Base-by-base conservation (phyloP, 306 rosid species). In the Phaseolus lunatus region DNA sequence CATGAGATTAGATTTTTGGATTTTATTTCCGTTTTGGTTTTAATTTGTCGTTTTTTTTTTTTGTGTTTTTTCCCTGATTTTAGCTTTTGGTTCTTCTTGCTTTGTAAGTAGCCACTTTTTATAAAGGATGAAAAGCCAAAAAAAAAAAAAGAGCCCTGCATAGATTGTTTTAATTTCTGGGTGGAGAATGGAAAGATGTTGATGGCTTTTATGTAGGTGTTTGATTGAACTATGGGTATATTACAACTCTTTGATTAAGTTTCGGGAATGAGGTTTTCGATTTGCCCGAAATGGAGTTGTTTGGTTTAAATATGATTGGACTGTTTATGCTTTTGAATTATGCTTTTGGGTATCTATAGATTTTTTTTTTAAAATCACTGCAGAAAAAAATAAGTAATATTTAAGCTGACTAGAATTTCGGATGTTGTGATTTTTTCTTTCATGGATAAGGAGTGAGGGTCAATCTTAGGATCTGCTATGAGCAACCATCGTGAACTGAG, bases 21-120 rank as follows among this genome's bases (percentile, higher is more conserved):
- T 22, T 33, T 44, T 26, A 3, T 67, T 48, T 75, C 52, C 35
- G n/a, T 62, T 44, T 77, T 52, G 5, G n/a, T 70, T 48, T 65
- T n/a, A 59, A 31, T 43, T 58, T 27, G 26, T 50, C 20, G 33
- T 57, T 2, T 31, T 57, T 49, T 48, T n/a, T 82, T 31, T 54
- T 37, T 23, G 35, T 56, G 29, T 56, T 41, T 41, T 31, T 23
- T 13, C 76, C 24, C 82, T 61, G 7, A 43, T 37, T 48, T 19
- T 76, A 45, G 79, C 80, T 48, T 73, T 70, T 68, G 33, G 76
- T 80, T 71, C 58, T 20, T 26, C 48, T 43, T 39, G 16, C 27
- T 45, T 78, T 64, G 26, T 64, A 19, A 8, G 7, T 16, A 47
- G 16, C 27, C 5, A 5, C 59, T 78, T 74, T 37, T 73, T 78